These are phyloP conservation scores for Venturia effusa DNA, from an alignment of 2,329 filamentous ascomycete species.

Conservation along the genomic window DNA sequence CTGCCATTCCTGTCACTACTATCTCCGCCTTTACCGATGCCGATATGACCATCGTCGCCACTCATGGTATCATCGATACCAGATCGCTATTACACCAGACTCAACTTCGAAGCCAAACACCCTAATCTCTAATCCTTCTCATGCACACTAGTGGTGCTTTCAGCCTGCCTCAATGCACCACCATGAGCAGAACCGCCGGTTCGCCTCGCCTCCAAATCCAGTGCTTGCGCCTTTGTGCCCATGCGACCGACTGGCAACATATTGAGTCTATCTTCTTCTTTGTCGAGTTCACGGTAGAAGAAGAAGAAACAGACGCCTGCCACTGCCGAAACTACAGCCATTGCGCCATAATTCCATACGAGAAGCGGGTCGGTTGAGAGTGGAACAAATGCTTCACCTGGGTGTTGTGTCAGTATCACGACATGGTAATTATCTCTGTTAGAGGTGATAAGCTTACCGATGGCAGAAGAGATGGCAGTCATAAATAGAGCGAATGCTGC, in stretches of 20 bases:
- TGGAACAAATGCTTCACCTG: constrained; percentile 14
- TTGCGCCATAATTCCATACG: constrained; percentile 22
- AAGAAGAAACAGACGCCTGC: constrained; percentile 23
- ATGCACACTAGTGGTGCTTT: neutral
- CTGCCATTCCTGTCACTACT: neutral
- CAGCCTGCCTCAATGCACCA: neutral
- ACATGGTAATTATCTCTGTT: neutral
- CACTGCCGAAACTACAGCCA: constrained; percentile 26
- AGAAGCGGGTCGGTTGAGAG: constrained; percentile 16
- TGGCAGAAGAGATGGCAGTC: constrained; percentile 18
- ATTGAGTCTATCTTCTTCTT: constrained; percentile 26
- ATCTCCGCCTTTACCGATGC: neutral
- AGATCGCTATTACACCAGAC: neutral
- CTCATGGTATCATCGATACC: neutral
- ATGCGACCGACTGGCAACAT: constrained; percentile 27
- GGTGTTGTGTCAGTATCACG: constrained; percentile 8
- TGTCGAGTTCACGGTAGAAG: constrained; percentile 23
- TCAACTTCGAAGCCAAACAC: neutral
- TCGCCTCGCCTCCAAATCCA: constrained; percentile 19
- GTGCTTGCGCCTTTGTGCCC: constrained; percentile 19
- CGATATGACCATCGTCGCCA: neutral
- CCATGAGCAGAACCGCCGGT: neutral
- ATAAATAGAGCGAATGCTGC: constrained; percentile 26
- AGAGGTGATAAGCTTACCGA: constrained; percentile 16
- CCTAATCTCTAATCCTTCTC: neutral